Conservation (phyloP, 805 yeast genomes). For the Sugiyamaella lignohabitans region DNA sequence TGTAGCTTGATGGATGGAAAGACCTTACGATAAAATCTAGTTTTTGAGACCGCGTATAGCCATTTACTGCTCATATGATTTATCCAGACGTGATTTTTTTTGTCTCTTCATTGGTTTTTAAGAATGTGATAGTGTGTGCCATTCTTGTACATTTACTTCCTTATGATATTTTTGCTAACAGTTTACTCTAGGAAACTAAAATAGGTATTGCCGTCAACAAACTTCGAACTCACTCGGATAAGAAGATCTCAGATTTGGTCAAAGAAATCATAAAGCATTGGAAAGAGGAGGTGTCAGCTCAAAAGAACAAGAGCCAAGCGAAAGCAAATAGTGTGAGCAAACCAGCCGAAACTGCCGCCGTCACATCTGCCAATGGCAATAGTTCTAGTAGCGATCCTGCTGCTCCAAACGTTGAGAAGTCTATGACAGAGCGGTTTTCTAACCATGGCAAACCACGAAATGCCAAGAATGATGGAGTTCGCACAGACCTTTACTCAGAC, state of each 20-base stretch:
- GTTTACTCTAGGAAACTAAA: slow-evolving; percentile 68
- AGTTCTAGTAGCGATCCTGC: no score
- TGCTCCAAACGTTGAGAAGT: slow-evolving; percentile 13
- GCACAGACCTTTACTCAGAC: slow-evolving; percentile 62
- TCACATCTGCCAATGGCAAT: slow-evolving; percentile 12
- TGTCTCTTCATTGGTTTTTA: no score
- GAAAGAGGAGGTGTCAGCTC: slow-evolving; percentile 74
- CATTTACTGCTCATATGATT: no score
- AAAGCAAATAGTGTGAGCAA: slow-evolving; percentile 3
- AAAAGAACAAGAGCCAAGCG: slow-evolving; percentile 29
- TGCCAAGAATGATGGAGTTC: slow-evolving; percentile 74
- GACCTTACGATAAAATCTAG: no score
- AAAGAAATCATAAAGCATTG: slow-evolving; percentile 77
- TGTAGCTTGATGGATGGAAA: no score
- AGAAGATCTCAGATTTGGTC: slow-evolving; percentile 54
- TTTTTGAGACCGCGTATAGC: no score
- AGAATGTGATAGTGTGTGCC: no score
- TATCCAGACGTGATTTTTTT: no score
- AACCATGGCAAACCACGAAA: slow-evolving; percentile 56
- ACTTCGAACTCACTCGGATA: slow-evolving; percentile 65
- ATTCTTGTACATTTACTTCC: slow-evolving; percentile 17
- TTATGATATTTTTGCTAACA: no score
- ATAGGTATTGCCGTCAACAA: slow-evolving; percentile 97
- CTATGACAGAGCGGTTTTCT: slow-evolving; percentile 36
- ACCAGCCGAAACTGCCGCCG: slow-evolving; percentile 20